Evolutionary conservation across 1,284 basidiomycete genomes (phyloP), one percentile per base, ranked within the genome.

Genomic region (Ustilago esculenta): DNA sequence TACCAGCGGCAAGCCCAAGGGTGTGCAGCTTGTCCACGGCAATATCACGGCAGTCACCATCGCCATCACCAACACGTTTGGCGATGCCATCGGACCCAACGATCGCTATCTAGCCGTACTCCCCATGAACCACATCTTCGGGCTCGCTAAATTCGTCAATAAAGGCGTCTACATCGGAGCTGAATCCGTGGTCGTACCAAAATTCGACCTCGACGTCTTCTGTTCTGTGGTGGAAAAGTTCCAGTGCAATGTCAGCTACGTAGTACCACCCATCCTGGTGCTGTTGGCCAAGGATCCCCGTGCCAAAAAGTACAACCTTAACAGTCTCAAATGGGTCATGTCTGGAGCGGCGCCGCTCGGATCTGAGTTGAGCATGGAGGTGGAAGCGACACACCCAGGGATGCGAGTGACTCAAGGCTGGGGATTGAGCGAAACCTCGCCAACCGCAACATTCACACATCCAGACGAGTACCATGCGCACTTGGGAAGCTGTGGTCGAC

Each of bases 201-300:
- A 87, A 15, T 94, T 92, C 80, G 89, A 93, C 61, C 87, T 92
- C 3, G 84, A 85, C 9, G 83, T 85, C 24, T 92, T 92, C 72
- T 89, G 90, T 77, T 84, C 84, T 27, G 85, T 86, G 48, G 86
- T 91, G 39, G 85, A 88, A 67, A 85, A 85, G 66, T 91, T 90
- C 83, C 86, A 85, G 48, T 85, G 89, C 48, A 90, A 89, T 0
- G 81, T 83, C 33, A 77, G 86, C 0, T 83, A 92, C 7, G 85
- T 94, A 36, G 93, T 95, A 0, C 93, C 94, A 0, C 93, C 93
- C 0, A 88, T 96, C 41, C 84, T 93, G 5, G 88, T 95, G 6
- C 85, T 87, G 1, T 84, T 93, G 21, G 84, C 88, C 1, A 87
- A 91, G 87, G 87, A 90, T 80, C 88, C 90, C 85, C 88, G 86